Evolutionary conservation across 192 early-diverging fungal genomes (phyloP), one percentile per base, ranked within the genome.

Genomic region (Coemansia sp.): DNA sequence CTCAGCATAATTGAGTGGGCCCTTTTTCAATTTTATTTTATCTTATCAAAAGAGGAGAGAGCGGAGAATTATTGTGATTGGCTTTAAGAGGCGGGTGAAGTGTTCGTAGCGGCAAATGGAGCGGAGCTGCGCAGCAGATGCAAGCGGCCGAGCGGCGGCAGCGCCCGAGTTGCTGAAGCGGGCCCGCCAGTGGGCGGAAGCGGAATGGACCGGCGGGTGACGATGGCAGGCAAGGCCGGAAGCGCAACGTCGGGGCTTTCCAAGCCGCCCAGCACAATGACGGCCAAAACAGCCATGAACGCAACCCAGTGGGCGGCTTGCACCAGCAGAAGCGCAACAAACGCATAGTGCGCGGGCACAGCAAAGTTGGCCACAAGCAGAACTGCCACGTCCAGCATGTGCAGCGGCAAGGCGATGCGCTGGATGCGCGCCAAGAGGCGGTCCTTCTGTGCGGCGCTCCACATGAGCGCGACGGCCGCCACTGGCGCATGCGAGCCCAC

Each of bases 231-330:
- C 52, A 79, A 6, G 35, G 76, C 64, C 0, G 76, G 76, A 52
- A 79, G 62, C 34, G 43, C 14, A 19, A 79, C 69, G 14, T 55
- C 65, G 1, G 76, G 76, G 17, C 67, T 17, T 2, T 71, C 76
- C 13, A 68, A 40, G 5, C 68, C 64, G 9, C 63, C 66, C 6
- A 36, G 13, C 20, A 50, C 62, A 23, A 79, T 20, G 19, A 57
- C 62, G 3, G 23, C 22, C 42, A 79, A 66, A 40, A 73, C 10
- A 0, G 71, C 65, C 42, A 70, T 53, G 48, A 70, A 79, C 2
- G 76, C 71, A 13, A 62, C 19, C 76, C 76, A 79, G 38, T 74
- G 76, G 20, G 68, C 65, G 0, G 71, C 71, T 68, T 79, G 76
- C 20, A 62, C 68, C 65, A 79, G 38, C 60, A 79, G n/a, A 49